Evolutionary conservation across 495 filamentous ascomycete species (phyloP), one percentile per base, ranked within the genome.

Genomic region (Penicillium argentinense): DNA sequence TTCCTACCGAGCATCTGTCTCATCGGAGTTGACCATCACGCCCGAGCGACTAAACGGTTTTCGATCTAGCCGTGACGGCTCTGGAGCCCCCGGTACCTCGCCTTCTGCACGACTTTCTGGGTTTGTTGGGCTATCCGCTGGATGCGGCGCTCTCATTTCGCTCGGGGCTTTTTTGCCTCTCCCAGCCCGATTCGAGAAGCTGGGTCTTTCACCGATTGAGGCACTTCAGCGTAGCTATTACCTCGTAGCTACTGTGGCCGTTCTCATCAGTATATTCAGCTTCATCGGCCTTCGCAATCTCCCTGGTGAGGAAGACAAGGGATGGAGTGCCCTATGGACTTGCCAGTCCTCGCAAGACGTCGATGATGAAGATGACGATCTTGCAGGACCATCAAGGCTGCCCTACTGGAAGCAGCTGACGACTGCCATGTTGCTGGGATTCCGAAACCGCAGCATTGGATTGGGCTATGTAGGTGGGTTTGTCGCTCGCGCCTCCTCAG

Each of bases 391-490:
- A 5, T 12, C 42, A 11, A 36, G 19, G 17, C 27, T 69, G 8
- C 60, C 68, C 4, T 73, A 68, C 36, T 59, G 71, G 48, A 55
- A 66, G 26, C 66, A 71, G 21, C 53, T 96, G 22, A 64, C 74
- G 2, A 77, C 82, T n/a, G 83, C 90, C 0, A 59, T 91, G 30
- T 65, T 69, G 6, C 71, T 96, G n/a, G 92, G 87, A 9, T 80
- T 88, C 51, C 81, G 72, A 16, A 85, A 92, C 59, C 72, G 77
- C 18, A 78, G 84, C 39, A 92, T 99, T 57, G 83, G 83, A 28
- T 76, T 97, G 0, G 89, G 87, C 13, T 99, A 97, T 56, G 68
- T 97, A 1, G 93, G 91, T 45, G 92, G 92, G 12, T 96, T 99
- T 52, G 92, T 97, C 1, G 93, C 95, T 4, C 83, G 93, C 39